Conservation (phyloP, 2,329 filamentous ascomycete genomes). For the Cyphellophora europaea region DNA sequence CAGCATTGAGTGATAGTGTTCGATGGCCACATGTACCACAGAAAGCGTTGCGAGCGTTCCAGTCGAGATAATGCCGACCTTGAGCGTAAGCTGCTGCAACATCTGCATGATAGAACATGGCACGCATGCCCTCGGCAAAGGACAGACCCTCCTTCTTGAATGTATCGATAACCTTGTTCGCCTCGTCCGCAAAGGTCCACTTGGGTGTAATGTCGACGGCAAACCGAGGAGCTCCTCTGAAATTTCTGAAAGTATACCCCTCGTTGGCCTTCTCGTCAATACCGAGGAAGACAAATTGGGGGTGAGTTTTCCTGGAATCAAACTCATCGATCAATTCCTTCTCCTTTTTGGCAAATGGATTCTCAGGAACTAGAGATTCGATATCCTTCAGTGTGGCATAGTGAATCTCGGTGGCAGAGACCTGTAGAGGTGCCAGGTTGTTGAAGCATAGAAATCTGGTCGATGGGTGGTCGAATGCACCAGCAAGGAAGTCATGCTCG, state of each 20-base stretch:
- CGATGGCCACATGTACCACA: constrained; percentile 80
- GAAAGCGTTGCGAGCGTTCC: constrained; percentile 88
- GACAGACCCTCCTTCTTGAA: constrained; percentile 53
- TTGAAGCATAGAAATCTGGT: constrained; percentile 67
- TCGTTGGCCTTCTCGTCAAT: constrained; percentile 57
- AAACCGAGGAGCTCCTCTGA: constrained; percentile 75
- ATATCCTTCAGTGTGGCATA: constrained; percentile 63
- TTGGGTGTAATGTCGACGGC: constrained; percentile 78
- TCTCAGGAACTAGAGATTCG: constrained; percentile 56
- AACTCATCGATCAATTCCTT: constrained; percentile 63
- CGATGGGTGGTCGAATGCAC: constrained; percentile 37
- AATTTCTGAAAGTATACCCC: constrained; percentile 42
- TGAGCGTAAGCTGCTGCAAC: constrained; percentile 83
- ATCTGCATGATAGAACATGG: constrained; percentile 50
- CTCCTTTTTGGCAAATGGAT: constrained; percentile 64
- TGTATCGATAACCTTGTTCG: constrained; percentile 49
- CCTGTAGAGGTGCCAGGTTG: constrained; percentile 64
- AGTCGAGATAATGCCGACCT: constrained; percentile 79
- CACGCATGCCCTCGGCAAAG: constrained; percentile 59
- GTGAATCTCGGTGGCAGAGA: constrained; percentile 52
- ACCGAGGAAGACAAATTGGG: constrained; percentile 76
- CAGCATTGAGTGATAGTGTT: constrained; percentile 50
- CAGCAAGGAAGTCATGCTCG: constrained; percentile 37
- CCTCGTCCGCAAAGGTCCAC: constrained; percentile 52
- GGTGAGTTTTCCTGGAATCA: constrained; percentile 58